Conservation (phyloP, 2,329 filamentous ascomycete species). For the Colletotrichum lupini region DNA sequence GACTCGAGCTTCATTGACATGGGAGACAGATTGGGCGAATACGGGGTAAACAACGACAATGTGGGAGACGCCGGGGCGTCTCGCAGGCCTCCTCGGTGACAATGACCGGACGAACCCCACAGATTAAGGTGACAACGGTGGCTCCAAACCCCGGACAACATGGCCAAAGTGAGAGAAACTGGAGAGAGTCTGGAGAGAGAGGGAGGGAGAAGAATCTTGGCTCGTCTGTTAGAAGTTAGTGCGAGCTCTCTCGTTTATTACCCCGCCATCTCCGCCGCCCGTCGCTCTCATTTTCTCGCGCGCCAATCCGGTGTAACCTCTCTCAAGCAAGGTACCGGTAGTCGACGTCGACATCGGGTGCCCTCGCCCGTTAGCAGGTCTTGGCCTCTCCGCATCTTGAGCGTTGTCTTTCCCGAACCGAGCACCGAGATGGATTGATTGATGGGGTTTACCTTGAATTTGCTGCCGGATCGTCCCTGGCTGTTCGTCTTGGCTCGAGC, state of each 20-base stretch:
- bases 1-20: neutral
- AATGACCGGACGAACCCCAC: conserved; percentile 21
- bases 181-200: no score
- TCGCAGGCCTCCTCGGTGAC: neutral
- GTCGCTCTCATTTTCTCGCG: neutral
- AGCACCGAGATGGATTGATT: neutral
- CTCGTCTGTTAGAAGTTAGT: neutral
- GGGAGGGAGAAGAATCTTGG: neutral
- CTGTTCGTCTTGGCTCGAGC: conserved; percentile 10
- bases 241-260: neutral
- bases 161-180: neutral
- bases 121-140: conserved; percentile 12
- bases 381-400: conserved; percentile 21
- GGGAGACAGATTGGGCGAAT: neutral
- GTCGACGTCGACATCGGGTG: conserved; percentile 11
- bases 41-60: neutral
- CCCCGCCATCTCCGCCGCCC: neutral
- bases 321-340: conserved; percentile 23
- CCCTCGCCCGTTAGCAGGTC: conserved; percentile 1
- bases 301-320: conserved; percentile 26
- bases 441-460: neutral
- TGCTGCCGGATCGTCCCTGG: neutral
- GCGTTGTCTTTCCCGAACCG: neutral
- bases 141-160: neutral
- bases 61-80: neutral